phyloP scores from a whole-genome alignment of 257 asterid genomes.

The Solanum etuberosum region DNA sequence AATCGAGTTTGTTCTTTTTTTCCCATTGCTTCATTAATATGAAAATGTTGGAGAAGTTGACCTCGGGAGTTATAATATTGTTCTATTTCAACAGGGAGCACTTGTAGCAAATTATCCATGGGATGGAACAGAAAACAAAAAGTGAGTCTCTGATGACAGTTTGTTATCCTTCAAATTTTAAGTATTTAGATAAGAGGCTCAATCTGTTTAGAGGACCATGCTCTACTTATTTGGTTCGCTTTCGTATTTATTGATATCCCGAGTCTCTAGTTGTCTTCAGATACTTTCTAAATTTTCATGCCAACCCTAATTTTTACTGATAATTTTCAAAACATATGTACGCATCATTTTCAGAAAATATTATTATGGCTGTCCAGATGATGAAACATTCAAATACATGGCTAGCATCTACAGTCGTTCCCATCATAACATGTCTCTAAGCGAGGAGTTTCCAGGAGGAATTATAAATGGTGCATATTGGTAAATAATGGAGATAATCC shows the following conservation, averaged over 20 bases:
- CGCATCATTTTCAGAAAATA: constrained; percentile 37
- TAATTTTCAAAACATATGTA: neutral
- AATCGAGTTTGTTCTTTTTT: neutral
- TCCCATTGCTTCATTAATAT: neutral
- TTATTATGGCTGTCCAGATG: constrained; percentile 84
- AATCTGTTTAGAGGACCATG: neutral
- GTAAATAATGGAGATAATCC: constrained; percentile 26
- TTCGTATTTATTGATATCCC: neutral
- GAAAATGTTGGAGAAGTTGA: neutral
- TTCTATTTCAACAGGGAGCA: constrained; percentile 54
- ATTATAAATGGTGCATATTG: constrained; percentile 91
- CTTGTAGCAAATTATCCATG: constrained; percentile 97
- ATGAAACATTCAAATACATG: constrained; percentile 61
- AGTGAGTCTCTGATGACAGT: constrained; percentile 25
- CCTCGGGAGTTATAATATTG: neutral
- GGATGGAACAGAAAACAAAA: constrained; percentile 82
- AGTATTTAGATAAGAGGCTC: neutral
- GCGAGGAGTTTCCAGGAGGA: constrained; percentile 85
- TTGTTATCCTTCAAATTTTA: neutral
- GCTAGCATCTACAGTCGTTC: constrained; percentile 70
- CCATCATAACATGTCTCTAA: constrained; percentile 87
- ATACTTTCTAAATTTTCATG: neutral
- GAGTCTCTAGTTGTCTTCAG: neutral
- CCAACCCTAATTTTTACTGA: neutral
- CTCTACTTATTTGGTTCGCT: neutral